These are phyloP conservation scores for Peniophora sp. DNA, from an alignment of 1,284 basidiomycete species.

Conservation along the genomic window DNA sequence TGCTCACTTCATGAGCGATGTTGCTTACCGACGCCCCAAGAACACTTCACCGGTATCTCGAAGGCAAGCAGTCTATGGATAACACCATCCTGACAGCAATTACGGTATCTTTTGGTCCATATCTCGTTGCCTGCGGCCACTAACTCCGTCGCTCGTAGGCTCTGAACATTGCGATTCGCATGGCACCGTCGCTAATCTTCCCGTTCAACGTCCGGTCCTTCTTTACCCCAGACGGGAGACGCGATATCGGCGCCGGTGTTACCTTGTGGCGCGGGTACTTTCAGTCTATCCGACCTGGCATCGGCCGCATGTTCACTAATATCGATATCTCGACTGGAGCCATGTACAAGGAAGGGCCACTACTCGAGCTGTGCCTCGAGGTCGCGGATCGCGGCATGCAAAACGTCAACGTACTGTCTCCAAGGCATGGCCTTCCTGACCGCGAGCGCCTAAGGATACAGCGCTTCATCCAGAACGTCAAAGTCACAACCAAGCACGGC, in stretches of 20 bases:
- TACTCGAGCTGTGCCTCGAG: slow-evolving; percentile 50
- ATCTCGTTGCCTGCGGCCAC: slow-evolving; percentile 1
- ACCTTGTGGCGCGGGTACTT: slow-evolving; percentile 71
- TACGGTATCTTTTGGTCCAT: slow-evolving; percentile 36
- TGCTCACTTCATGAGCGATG: slow-evolving; percentile 2
- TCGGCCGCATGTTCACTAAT: slow-evolving; percentile 63
- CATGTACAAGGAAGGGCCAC: slow-evolving; percentile 55
- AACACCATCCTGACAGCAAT: slow-evolving; percentile 65
- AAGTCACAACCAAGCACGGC: slow-evolving; percentile 17
- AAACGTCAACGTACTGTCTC: slow-evolving; percentile 34
- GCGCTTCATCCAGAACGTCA: slow-evolving; percentile 49
- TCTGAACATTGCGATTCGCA: slow-evolving; percentile 67
- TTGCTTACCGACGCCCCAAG: slow-evolving; percentile 25
- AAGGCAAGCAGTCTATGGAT: slow-evolving; percentile 61
- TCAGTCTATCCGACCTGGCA: slow-evolving; percentile 65
- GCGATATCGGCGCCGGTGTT: slow-evolving; percentile 59
- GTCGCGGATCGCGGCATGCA: slow-evolving; percentile 30
- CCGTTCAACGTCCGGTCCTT: slow-evolving; percentile 73
- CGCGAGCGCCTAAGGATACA: slow-evolving; percentile 53
- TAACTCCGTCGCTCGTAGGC: slow-evolving; percentile 31
- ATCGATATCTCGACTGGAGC: slow-evolving; percentile 71
- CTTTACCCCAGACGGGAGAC: slow-evolving; percentile 58
- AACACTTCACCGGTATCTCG: slow-evolving; percentile 55
- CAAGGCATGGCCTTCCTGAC: slow-evolving; percentile 38
- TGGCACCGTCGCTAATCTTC: slow-evolving; percentile 62